Percentiles rank a stretch among this genome's conserved stretches.
Evolutionary conservation across 1,284 basidiomycete species (phyloP).

Genomic region (Sparassis latifolia): DNA sequence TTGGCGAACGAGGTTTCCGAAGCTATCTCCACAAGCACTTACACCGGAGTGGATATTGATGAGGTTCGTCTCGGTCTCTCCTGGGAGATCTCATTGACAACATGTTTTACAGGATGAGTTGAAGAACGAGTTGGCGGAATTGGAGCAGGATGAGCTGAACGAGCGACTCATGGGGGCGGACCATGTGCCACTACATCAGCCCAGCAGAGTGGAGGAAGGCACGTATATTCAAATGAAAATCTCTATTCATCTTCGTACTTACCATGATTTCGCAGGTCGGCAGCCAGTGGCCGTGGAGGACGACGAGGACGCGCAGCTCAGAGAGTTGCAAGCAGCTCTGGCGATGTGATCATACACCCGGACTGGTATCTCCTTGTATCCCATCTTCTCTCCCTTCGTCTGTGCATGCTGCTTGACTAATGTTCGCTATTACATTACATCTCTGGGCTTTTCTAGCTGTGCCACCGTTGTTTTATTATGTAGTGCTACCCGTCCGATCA

Average conservation of each 20-base stretch:
- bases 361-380: slow-evolving; percentile 5
- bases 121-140: slow-evolving; percentile 77
- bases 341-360: slow-evolving; percentile 58
- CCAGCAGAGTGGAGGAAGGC: slow-evolving; percentile 53
- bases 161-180: slow-evolving; percentile 85
- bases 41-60: slow-evolving; percentile 62
- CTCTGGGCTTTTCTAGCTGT: slow-evolving; percentile 9
- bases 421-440: slow-evolving; percentile 22
- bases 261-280: slow-evolving; percentile 25
- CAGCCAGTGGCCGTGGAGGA: slow-evolving; percentile 64
- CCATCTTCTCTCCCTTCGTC: slow-evolving; percentile 6
- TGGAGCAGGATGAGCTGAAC: slow-evolving; percentile 92
- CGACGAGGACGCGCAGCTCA: slow-evolving; percentile 92
- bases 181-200: slow-evolving; percentile 84
- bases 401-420: slow-evolving; percentile 11
- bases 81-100: slow-evolving; percentile 8
- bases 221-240: slow-evolving; percentile 24
- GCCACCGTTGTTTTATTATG: slow-evolving; percentile 14
- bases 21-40: slow-evolving; percentile 81
- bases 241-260: slow-evolving; percentile 3
- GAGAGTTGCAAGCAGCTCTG: slow-evolving; percentile 86
- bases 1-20: slow-evolving; percentile 94
- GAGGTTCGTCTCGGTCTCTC: slow-evolving; percentile 44
- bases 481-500: slow-evolving; percentile 17
- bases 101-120: slow-evolving; percentile 64